A percentile compares a stretch with the other conserved stretches of the same genome.
Conservation (phyloP, 495 filamentous ascomycete species). For the Trichoderma asperelloides region DNA sequence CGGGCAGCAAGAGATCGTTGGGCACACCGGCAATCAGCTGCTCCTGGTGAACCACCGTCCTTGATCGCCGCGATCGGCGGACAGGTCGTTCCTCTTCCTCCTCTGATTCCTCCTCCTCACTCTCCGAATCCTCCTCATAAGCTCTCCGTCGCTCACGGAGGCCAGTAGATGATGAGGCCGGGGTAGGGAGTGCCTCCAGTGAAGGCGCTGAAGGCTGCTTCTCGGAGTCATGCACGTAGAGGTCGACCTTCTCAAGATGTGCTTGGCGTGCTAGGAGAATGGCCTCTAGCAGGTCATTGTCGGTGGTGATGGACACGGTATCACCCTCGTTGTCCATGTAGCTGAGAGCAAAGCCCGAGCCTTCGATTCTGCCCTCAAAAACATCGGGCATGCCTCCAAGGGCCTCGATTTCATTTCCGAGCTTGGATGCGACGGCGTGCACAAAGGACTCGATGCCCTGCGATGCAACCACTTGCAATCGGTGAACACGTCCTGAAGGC, state of each 20-base stretch:
- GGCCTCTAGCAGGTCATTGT: conserved; percentile 85
- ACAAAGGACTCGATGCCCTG: conserved; percentile 79
- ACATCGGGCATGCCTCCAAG: conserved; percentile 73
- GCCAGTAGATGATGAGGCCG: conserved; percentile 36
- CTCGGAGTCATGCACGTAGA: conserved; percentile 91
- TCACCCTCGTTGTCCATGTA: conserved; percentile 97
- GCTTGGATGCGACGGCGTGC: conserved; percentile 67
- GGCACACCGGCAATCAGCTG: conserved; percentile 85
- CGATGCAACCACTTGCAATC: conserved; percentile 73
- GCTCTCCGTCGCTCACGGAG: conserved; percentile 50
- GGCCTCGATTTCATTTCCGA: conserved; percentile 76
- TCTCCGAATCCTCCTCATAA: conserved; percentile 31
- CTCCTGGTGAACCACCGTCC: conserved; percentile 46
- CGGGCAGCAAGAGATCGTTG: conserved; percentile 88
- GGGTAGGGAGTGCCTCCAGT: conserved; percentile 34
- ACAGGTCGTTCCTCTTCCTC: conserved; percentile 46
- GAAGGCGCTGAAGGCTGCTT: conserved; percentile 61
- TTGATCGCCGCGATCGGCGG: conserved; percentile 30
- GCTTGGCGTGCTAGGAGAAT: conserved; percentile 71
- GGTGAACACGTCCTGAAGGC: conserved; percentile 88
- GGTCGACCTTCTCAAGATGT: conserved; percentile 83
- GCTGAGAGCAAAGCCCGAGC: conserved; percentile 85
- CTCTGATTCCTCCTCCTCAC: conserved; percentile 50
- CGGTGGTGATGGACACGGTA: conserved; percentile 93
- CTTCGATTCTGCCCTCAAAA: conserved; percentile 68